Conservation (phyloP, 352 stramenopile genomes). For the Pythium angustatum region DNA sequence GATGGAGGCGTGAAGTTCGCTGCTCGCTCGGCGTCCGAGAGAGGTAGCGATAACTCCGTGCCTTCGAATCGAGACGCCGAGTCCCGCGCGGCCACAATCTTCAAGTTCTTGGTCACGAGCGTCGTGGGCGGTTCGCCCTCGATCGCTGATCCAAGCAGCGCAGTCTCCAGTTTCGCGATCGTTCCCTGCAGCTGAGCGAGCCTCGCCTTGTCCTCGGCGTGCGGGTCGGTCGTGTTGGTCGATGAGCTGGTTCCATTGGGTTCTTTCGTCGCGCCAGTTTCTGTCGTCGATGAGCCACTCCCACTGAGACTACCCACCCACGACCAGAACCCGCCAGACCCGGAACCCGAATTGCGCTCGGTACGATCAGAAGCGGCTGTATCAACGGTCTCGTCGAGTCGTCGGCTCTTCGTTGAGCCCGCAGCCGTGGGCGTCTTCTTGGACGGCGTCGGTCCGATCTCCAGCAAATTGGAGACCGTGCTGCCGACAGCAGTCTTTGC, state of each 20-base stretch:
- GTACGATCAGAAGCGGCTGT: too few species aligned
- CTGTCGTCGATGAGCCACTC: conserved; percentile 6
- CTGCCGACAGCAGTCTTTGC: conserved; percentile 49
- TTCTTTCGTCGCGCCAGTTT: background rate
- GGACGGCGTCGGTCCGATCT: conserved; percentile 29
- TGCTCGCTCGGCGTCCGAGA: conserved; percentile 43
- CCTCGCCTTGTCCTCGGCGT: conserved; percentile 34
- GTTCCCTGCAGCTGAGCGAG: conserved; percentile 45
- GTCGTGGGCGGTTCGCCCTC: conserved; percentile 54
- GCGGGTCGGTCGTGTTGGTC: conserved; percentile 24
- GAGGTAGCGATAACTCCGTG: conserved; percentile 34
- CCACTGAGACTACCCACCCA: conserved; percentile 15
- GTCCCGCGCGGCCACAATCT: conserved; percentile 50
- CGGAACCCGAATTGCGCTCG: conserved; percentile 13
- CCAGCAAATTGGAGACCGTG: conserved; percentile 66
- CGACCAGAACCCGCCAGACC: conserved; percentile 20
- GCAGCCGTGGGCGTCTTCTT: conserved; percentile 2
- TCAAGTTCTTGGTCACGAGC: conserved; percentile 65
- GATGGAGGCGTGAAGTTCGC: conserved; percentile 56
- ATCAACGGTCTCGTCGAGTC: conserved; percentile 6
- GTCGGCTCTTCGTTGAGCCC: conserved; percentile 1
- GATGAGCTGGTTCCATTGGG: conserved; percentile 11
- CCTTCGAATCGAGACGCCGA: conserved; percentile 48
- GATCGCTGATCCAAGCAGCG: conserved; percentile 43
- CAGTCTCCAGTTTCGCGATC: conserved; percentile 52